Evolutionary conservation across 495 filamentous ascomycete species (phyloP), one percentile per base, ranked within the genome.

Genomic region (Sphaerosporella brunnea): DNA sequence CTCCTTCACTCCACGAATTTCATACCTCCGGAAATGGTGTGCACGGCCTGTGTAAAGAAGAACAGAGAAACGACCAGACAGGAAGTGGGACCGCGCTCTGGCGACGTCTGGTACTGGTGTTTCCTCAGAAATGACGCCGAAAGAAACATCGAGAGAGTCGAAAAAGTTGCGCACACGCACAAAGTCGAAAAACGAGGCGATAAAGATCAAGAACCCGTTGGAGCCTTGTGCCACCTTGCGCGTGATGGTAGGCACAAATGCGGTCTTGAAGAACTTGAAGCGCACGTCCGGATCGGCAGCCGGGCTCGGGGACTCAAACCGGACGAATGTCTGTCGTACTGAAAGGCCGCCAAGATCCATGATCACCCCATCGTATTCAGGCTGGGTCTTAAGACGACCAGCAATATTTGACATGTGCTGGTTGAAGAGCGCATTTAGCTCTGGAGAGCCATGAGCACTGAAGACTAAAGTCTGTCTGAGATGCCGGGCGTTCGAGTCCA

Each of bases 111-210:
- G 69, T 3, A 75, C 64, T 35, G 79, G 70, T 0, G 83, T 79
- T 63, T 97, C 93, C 61, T 97, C 90, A 46, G 80, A 85, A 38
- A 97, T 78, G 11, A 73, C 73, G 42, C 82, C 88, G 61, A 93
- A 93, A 9, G 82, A 80, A 46, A 94, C 59, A 26, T 73, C 70
- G 0, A 78, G 54, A n/a, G 73, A 80, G 36, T 84, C 73, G 49
- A 96, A 80, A 68, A 85, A 80, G 66, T 96, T 97, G 41, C 90
- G 77, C 47, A 96, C 67, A 42, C 87, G 80, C 37, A 93, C 77
- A 59, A 95, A 96, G 65, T 97, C 90, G 32, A 93, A 75, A 65
- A 92, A 95, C 5, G 79, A 82, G 0, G 90, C 83, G 42, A 96
- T 76, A 69, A 93, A 94, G 2, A 48, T 26, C 16, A 48, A 26